Conservation (phyloP, 2,329 filamentous ascomycete species). For the Botrytis pseudocinerea region DNA sequence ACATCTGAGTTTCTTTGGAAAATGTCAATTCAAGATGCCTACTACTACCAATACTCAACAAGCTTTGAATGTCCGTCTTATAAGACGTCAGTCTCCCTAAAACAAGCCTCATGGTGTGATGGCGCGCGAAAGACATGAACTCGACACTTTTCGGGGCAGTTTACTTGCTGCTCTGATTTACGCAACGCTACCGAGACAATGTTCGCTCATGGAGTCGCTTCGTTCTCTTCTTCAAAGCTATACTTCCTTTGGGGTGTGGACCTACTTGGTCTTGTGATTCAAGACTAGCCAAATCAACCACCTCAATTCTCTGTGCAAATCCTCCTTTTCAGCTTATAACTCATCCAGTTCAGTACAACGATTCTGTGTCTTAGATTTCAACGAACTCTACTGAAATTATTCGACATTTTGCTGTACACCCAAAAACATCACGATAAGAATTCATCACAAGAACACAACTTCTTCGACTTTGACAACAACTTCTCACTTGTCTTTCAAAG, state of each 20-base stretch:
- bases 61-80: not conserved
- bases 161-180: not conserved
- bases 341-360: not conserved
- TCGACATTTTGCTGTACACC: not conserved
- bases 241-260: not conserved
- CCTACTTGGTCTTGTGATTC: not conserved
- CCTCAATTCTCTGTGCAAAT: not conserved
- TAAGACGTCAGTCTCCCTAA: not conserved
- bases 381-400: no score
- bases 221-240: no score
- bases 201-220: not conserved
- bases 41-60: not conserved
- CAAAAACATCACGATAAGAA: not conserved
- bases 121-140: not conserved
- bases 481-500: not conserved
- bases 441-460: not conserved
- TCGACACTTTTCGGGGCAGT: not conserved
- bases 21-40: not conserved
- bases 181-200: no score
- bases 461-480: not conserved
- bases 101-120: not conserved
- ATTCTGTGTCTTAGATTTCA: not conserved
- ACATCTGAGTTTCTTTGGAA: not conserved
- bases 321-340: not conserved
- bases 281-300: not conserved